phyloP scores from a whole-genome alignment of 768 basidiomycete species.

The Russula sp. region DNA sequence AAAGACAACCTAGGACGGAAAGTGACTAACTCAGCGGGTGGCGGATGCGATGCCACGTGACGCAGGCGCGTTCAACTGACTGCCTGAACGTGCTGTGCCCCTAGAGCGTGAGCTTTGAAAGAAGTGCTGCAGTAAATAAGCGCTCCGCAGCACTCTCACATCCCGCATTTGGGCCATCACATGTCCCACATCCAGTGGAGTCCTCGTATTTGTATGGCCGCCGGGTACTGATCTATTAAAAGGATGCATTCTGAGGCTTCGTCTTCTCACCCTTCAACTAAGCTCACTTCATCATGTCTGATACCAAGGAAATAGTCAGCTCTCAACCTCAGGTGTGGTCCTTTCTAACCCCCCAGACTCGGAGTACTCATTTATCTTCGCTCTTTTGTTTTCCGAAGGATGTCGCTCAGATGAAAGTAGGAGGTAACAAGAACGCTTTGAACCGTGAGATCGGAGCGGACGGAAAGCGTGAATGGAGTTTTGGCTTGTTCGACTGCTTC shows the following conservation, averaged over 20 bases:
- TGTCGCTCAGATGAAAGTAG: neutral
- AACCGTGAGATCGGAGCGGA: conserved; percentile 25
- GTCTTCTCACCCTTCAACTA: neutral
- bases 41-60: too few relatives aligned
- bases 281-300: neutral
- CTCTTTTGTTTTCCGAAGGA: neutral
- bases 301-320: neutral
- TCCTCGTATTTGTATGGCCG: too few relatives aligned
- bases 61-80: too few relatives aligned
- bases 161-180: too few relatives aligned
- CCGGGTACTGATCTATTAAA: neutral
- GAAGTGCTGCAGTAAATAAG: too few relatives aligned
- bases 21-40: too few relatives aligned
- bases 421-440: conserved; percentile 25
- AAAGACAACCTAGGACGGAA: too few relatives aligned
- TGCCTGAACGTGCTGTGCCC: too few relatives aligned
- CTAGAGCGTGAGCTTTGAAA: too few relatives aligned
- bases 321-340: neutral
- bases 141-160: too few relatives aligned
- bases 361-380: too few relatives aligned
- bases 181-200: neutral
- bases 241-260: neutral
- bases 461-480: conserved; percentile 34
- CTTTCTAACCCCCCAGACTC: too few relatives aligned
- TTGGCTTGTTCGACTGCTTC: conserved; percentile 28